Evolutionary conservation across 2,329 filamentous ascomycete species (phyloP).

Genomic region (Alternaria gaisen): DNA sequence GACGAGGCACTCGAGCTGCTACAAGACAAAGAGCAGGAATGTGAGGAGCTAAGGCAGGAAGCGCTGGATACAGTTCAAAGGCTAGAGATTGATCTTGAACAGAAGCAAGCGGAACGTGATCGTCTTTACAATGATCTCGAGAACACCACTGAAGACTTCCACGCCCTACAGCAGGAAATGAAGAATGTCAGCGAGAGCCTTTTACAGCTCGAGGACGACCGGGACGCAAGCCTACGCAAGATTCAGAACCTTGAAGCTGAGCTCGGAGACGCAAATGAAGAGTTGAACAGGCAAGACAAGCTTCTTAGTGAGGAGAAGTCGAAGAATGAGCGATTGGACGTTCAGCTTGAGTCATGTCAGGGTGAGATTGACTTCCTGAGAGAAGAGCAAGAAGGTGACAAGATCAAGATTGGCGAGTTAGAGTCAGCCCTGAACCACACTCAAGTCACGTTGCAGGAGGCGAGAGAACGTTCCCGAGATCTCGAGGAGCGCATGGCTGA

Average conservation of each 20-base stretch:
- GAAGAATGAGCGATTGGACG: constrained; percentile 85
- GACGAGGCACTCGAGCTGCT: constrained; percentile 84
- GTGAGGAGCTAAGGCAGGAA: constrained; percentile 63
- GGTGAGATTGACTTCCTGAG: constrained; percentile 93
- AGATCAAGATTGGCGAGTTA: constrained; percentile 95
- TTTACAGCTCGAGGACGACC: constrained; percentile 87
- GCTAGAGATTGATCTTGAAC: constrained; percentile 72
- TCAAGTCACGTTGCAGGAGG: constrained; percentile 83
- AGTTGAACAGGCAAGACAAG: constrained; percentile 85
- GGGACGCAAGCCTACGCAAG: constrained; percentile 77
- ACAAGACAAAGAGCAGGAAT: constrained; percentile 66
- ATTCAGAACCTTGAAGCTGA: constrained; percentile 87
- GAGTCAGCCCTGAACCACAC: constrained; percentile 82
- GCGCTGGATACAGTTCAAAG: constrained; percentile 67
- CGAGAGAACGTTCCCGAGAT: constrained; percentile 72
- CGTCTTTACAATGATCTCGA: constrained; percentile 75
- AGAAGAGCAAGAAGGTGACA: constrained; percentile 96
- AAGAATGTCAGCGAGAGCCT: constrained; percentile 87
- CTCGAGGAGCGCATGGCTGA: constrained; percentile 72
- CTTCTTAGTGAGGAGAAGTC: constrained; percentile 84
- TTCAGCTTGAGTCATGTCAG: constrained; percentile 92
- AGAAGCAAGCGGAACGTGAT: constrained; percentile 74
- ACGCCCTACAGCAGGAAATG: constrained; percentile 93
- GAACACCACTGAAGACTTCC: constrained; percentile 84
- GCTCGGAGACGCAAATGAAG: constrained; percentile 81